Evolutionary conservation across 768 basidiomycete genomes (phyloP), one percentile per base, ranked within the genome.

Genomic region (Lentinula sp.): DNA sequence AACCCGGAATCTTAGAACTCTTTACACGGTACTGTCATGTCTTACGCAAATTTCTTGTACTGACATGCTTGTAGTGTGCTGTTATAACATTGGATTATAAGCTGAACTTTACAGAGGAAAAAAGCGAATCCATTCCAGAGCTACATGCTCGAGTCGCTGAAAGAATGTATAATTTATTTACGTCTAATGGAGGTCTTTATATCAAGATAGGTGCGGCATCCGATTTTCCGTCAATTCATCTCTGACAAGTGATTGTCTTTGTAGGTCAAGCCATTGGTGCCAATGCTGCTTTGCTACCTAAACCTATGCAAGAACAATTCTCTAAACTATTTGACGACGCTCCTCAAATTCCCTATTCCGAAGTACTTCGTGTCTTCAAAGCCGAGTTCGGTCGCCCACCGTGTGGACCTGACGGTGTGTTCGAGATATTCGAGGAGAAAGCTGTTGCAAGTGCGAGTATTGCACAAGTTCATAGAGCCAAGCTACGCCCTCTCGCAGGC

Each of bases 401-500:
- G 0, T 73, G 80, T 40, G 84, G 86, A 0, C 87, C 89, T 0
- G 81, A 80, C 28, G 91, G 89, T 16, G 73, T 94, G 2, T 96
- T 96, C 66, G 86, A 85, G 39, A 74, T 81, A 10, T 96, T 97
- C 62, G 89, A 93, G 59, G 80, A 86, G 63, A 69, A 80, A 2
- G 87, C 95, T 0, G 76, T 91, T 1, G 95, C 95, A 0, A 92
- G 89, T 63, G 95, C 95, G 1, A 91, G 90, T 65, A 88, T 98
- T 61, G 95, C 95, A 0, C 95, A 97, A 70, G 95, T 97, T 0
- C 95, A 97, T 69, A 80, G 81, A 49, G 95, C 95, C 4, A 80
- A 78, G 57, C 65, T 80, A 15, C 78, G 80, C 78, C 75, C 78
- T 0, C 66, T 48, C 31, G 66, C 73, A 5, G 76, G 73, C 10